Evolutionary conservation across 768 basidiomycete genomes (phyloP).

Genomic region (Tulasnella sp.): DNA sequence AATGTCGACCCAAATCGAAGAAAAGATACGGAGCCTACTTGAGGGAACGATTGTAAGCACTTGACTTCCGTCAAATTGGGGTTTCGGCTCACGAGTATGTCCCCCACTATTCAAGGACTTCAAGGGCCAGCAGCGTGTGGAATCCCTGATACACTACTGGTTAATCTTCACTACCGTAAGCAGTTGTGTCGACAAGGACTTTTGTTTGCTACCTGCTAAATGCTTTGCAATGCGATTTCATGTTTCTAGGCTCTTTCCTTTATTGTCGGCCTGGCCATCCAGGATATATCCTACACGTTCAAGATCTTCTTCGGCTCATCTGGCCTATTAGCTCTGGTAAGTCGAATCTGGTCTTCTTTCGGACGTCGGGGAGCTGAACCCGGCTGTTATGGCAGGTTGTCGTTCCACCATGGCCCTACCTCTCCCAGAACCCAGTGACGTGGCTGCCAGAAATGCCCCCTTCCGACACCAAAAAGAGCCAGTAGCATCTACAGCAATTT

Average conservation of each 20-base stretch:
- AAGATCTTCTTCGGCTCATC: conserved; percentile 11
- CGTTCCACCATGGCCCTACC: conserved; percentile 29
- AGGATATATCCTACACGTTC: conserved; percentile 25
- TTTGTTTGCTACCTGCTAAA: neutral
- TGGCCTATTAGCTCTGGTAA: conserved; percentile 10
- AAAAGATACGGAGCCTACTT: conserved; percentile 2
- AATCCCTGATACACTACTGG: conserved; percentile 16
- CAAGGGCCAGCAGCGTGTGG: conserved; percentile 23
- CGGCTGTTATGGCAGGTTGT: conserved; percentile 8
- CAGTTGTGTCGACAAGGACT: neutral
- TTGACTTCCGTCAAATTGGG: neutral
- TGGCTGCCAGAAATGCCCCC: conserved; percentile 28
- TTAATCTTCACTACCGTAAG: conserved; percentile 24
- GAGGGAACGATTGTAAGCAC: conserved; percentile 26
- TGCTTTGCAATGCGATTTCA: neutral
- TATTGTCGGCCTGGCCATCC: conserved; percentile 20
- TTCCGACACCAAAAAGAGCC: conserved; percentile 19
- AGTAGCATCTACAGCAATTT: neutral
- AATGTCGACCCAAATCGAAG: conserved; percentile 9
- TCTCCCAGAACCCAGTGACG: conserved; percentile 22
- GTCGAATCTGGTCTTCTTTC: neutral
- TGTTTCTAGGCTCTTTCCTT: conserved; percentile 26
- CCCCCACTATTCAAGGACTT: conserved; percentile 21
- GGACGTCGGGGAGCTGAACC: neutral
- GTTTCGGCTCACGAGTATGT: neutral